Base-by-base conservation (phyloP, 768 basidiomycete genomes). In the Coprinopsis strossmayeri region DNA sequence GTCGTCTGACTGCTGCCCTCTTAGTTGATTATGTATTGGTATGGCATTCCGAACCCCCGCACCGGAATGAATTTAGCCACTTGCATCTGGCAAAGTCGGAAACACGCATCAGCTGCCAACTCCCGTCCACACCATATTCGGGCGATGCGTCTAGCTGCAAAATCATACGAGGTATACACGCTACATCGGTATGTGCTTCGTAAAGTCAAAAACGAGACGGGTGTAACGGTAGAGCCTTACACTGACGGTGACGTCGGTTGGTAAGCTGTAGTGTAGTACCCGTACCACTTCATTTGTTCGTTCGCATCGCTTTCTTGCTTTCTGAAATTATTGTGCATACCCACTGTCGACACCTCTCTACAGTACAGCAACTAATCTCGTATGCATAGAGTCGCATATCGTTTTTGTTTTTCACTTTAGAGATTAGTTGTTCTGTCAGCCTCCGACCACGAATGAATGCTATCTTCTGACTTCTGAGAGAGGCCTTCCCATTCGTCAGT, bases 41-140 rank as follows among this genome's bases (percentile, higher is more conserved):
- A 92, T 57, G 93, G 93, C 9, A 74, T 84, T 25, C 93, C 93
- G 1, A 69, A 89, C 55, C 74, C 75, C 42, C 62, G 71, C 30
- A 87, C 87, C 0, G 83, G 91, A 1, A 71, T 87, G 66, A 97
- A 97, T 64, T 79, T 96, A 46, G 92, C 94, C 5, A 96, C 93
- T 15, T 97, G 94, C 68, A 85, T 98, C 34, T 98, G 95, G 94
- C 84, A 87, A 66, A 90, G 87, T 34, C 82, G 93, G 4, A 76
- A 77, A 55, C 86, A 92, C 52, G 95, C 94, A 3, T 67, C 82
- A 23, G 82, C 81, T 2, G 93, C 93, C 0, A 91, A 81, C 55
- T 78, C 81, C 0, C 77, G 83, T 4, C 91, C 90, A 12, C 75
- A 85, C 49, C 95, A 97, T 58, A 75, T 85, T 48, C 74, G 74